Evolutionary conservation across 192 early-diverging fungal species (phyloP), one percentile per base, ranked within the genome.

Genomic region (Entomortierella lignicola): DNA sequence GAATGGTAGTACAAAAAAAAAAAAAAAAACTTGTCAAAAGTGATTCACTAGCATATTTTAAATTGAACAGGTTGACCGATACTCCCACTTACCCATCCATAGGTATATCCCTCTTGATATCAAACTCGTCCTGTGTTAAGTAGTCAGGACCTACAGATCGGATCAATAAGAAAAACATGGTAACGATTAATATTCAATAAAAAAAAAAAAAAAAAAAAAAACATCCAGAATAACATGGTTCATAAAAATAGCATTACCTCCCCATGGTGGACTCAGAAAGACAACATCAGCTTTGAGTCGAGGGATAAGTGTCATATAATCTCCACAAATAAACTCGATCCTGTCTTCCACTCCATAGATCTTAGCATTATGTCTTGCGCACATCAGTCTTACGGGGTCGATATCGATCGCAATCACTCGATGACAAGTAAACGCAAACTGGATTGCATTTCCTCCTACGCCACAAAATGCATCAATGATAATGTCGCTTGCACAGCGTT

Each of bases 181-280:
- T 41, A 29, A 32, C 17, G 12, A 32, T 12, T 30, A 4, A 55
- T 53, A 8, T 13, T 66, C 51, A 41, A 18, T 37, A 8, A 67
- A 39, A 20, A 53, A 18, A 15, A 37, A 54, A 8, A 42, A 55
- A 4, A 0, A 39, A 41, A 30, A 59, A 39, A 59, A 23, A 42
- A 29, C 20, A n/a, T n/a, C n/a, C n/a, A n/a, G n/a, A n/a, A n/a
- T n/a, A n/a, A n/a, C n/a, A n/a, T n/a, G n/a, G n/a, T n/a, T n/a
- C n/a, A n/a, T n/a, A n/a, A n/a, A n/a, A n/a, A n/a, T n/a, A n/a
- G n/a, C n/a, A n/a, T n/a, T n/a, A 86, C 90, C 95, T 53, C 97
- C 97, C 97, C 97, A 99, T 42, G 97, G 96, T 44, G 96, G 96
- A 58, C 95, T 97, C 69, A 99, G 74, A 66, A 97, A 99, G 21